Conservation (phyloP, 805 yeast species). For the Schwanniomyces yamadae region DNA sequence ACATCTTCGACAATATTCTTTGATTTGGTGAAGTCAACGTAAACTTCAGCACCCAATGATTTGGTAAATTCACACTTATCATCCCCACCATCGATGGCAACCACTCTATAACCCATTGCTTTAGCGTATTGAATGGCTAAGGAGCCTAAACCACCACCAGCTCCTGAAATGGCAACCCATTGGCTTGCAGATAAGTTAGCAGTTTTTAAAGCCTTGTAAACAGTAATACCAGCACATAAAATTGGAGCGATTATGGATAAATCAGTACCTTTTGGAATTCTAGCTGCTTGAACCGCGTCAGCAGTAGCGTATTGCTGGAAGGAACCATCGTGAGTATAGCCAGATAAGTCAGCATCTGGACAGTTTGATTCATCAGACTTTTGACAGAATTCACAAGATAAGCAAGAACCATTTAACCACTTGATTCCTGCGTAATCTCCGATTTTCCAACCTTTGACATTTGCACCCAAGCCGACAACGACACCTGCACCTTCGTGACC, state of each 20-base stretch:
- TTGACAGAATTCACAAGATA: conserved; percentile 43
- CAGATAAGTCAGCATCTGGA: conserved; percentile 65
- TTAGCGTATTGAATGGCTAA: conserved; percentile 73
- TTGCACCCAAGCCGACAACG: conserved; percentile 41
- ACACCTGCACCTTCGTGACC: conserved; percentile 52
- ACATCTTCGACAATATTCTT: conserved; percentile 51
- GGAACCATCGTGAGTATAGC: conserved; percentile 72
- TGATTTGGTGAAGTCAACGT: conserved; percentile 52
- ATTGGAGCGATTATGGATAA: conserved; percentile 59
- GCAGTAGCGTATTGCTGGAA: conserved; percentile 69
- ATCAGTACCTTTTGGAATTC: conserved; percentile 54
- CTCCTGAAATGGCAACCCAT: conserved; percentile 76
- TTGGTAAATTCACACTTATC: conserved; percentile 60
- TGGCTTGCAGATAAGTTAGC: conserved; percentile 61
- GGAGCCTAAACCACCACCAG: conserved; percentile 80
- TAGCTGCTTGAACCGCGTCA: conserved; percentile 63
- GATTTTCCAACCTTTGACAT: conserved; percentile 42
- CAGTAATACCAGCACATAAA: conserved; percentile 68
- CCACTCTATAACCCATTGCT: conserved; percentile 68
- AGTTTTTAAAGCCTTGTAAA: conserved; percentile 64
- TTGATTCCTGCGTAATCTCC: conserved; percentile 46
- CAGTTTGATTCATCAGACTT: conserved; percentile 51
- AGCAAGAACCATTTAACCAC: conserved; percentile 48
- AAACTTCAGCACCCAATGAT: conserved; percentile 62
- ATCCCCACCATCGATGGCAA: conserved; percentile 74